Percentiles rank a stretch among this genome's conserved stretches.
phyloP scores from a whole-genome alignment of 345 rosid species.

The Trapa incisa region DNA sequence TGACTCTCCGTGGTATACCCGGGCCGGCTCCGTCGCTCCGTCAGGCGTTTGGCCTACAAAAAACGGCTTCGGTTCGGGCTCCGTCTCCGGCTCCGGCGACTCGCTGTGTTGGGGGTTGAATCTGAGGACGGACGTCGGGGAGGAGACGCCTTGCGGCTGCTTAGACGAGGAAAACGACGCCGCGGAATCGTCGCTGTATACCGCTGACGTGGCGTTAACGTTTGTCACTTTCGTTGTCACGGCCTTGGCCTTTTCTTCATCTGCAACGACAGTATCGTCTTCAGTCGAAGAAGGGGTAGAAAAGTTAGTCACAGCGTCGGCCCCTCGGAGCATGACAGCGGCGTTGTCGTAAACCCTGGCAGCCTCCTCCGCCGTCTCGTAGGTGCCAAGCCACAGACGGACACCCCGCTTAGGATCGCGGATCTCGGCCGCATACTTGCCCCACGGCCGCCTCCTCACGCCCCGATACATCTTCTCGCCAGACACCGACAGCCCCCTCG shows the following conservation, averaged over 20 bases:
- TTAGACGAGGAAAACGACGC: not conserved
- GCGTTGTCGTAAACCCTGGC: slow-evolving; percentile 90
- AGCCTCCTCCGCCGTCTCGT: slow-evolving; percentile 87
- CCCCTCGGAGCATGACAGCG: slow-evolving; percentile 79
- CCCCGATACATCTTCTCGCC: slow-evolving; percentile 63
- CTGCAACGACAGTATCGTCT: not conserved
- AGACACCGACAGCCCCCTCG: not conserved
- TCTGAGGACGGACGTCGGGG: slow-evolving; percentile 47
- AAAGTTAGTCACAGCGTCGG: slow-evolving; percentile 75
- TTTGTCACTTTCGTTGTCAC: slow-evolving; percentile 4
- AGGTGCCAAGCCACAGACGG: slow-evolving; percentile 87
- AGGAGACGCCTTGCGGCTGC: slow-evolving; percentile 32
- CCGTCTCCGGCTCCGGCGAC: not conserved
- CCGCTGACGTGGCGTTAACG: slow-evolving; percentile 18
- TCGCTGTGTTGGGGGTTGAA: slow-evolving; percentile 4
- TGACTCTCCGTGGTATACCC: slow-evolving; percentile 23
- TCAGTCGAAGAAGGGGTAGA: slow-evolving; percentile 26
- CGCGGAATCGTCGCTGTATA: slow-evolving; percentile 39
- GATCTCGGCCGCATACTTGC: slow-evolving; percentile 98
- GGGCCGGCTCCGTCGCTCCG: not conserved
- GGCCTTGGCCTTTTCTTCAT: slow-evolving; percentile 6
- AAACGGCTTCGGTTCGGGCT: not conserved
- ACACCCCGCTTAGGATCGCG: slow-evolving; percentile 77
- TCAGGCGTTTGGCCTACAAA: not conserved
- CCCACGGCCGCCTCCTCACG: slow-evolving; percentile 93